Base-by-base conservation (phyloP, 2,329 filamentous ascomycete genomes). In the Nothophaeocryptopus gaeumannii region DNA sequence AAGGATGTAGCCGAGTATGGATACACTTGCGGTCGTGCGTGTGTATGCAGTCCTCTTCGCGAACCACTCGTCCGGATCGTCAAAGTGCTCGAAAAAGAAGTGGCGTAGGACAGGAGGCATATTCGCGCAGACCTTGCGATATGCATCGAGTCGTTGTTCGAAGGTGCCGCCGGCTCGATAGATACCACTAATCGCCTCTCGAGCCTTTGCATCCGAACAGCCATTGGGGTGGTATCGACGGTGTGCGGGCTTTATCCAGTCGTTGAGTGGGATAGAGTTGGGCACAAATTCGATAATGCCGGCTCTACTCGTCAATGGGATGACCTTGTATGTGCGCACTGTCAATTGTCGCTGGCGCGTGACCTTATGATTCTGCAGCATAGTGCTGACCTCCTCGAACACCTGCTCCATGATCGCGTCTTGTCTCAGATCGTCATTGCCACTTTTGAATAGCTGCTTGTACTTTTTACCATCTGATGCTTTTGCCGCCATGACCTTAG, bases 381-480 rank as follows among this genome's bases (percentile, higher is more conserved):
- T 81, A 44, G 88, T 88, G 50, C 90, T 97, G 15, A 96, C 93
- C 70, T 95, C 90, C 51, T 91, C 89, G 67, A 99, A 99, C 1
- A 99, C 93, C 71, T 99, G 93, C 70, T 99, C 95, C 95, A 99
- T 99, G 75, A 84, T 99, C 38, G 92, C 89, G 64, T 99, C 93
- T 73, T 99, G 93, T 8, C 95, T 87, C 10, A 99, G 79, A 66
- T 99, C 63, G 67, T 99, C 93, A 64, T 92, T 92, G 13, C 93
- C 91, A 55, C 90, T 90, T 76, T 99, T 99, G 66, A 96, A 84
- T 77, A 99, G 76, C 70, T 96, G 90, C 68, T 88, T 96, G 72
- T 91, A 96, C 32, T 78, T 80, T 48, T 78, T 74, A 5, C 93
- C 95, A 68, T 96, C 82, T 13, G 80, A 88, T 12, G 84, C 89